A percentile compares a stretch with the other conserved stretches of the same genome.
These are phyloP conservation scores for Starmerella scarabaei DNA, from an alignment of 805 yeast genomes.

Conservation along the genomic window DNA sequence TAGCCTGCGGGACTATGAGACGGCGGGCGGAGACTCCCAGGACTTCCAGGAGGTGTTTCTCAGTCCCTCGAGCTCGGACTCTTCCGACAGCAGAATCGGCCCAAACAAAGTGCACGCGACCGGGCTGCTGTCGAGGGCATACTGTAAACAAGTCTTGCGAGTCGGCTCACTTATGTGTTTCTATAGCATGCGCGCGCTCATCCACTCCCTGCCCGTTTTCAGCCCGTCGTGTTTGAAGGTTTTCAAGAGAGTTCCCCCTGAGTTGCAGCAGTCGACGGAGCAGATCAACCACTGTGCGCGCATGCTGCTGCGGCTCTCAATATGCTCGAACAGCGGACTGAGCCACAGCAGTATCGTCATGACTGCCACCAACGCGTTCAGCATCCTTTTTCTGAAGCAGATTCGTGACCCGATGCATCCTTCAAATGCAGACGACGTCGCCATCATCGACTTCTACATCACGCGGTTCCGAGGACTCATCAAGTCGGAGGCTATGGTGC, in stretches of 20 bases:
- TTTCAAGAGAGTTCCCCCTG: conserved; percentile 5
- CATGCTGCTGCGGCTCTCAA: conserved; percentile 2
- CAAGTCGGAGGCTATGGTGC: neutral
- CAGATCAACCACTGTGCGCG: conserved; percentile 10
- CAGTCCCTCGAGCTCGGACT: neutral
- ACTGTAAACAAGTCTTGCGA: neutral
- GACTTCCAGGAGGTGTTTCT: neutral
- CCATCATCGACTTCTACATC: conserved; percentile 12
- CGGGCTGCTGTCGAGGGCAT: neutral
- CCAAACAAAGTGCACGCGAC: too few species aligned
- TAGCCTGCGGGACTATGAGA: neutral
- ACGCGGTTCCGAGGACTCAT: conserved; percentile 2
- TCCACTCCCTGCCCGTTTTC: conserved; percentile 21
- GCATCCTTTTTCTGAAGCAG: conserved; percentile 16
- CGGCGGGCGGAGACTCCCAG: too few species aligned
- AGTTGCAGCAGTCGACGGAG: conserved; percentile 9
- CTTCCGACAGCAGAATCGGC: neutral
- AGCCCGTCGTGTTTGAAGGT: conserved; percentile 16
- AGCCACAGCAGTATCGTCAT: conserved; percentile 3
- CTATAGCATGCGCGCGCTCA: conserved; percentile 14
- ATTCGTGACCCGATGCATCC: conserved; percentile 16
- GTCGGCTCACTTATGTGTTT: conserved; percentile 8
- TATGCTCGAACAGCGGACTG: neutral
- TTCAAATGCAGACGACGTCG: conserved; percentile 11
- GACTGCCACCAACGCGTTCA: conserved; percentile 14